Evolutionary conservation across 1,284 basidiomycete species (phyloP), one percentile per base, ranked within the genome.

Genomic region (Bjerkandera adusta): DNA sequence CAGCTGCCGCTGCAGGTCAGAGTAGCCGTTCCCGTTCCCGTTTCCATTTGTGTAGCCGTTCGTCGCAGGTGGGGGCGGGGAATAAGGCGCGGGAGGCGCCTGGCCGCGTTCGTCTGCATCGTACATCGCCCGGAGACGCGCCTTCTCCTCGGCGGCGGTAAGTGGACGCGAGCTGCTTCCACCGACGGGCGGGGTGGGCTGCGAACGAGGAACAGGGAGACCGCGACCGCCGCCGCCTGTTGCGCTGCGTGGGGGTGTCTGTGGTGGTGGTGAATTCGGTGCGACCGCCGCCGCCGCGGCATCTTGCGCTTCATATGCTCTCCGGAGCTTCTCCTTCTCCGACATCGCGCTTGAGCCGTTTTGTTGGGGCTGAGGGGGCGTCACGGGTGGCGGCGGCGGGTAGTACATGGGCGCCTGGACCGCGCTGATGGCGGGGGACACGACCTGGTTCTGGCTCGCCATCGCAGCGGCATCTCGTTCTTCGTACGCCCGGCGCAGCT

Each of bases 141-240:
- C 85, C 65, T 90, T 90, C 64, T 91, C 88, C 57, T 90, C 85
- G 1, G 77, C 79, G 4, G 88, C 88, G 3, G 80, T 83, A 50
- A 89, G 60, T 1, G 80, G 66, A 1, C 65, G 65, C 25, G 60
- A 62, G 43, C 57, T 60, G 33, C 47, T 62, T 29, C 52, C 60
- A 16, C 57, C 55, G 4, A 56, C 61, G 1, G 69, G 63, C 1
- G 65, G 58, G 4, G 61, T 54, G 1, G 77, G 62, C 1, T 63
- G 54, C 5, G 54, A 41, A n/a, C 61, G 59, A 10, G 57, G 58
- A 22, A 49, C 49, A 22, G 53, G 54, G 25, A 60, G 57, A 61
- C 18, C 53, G 52, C 8, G 55, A 43, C 20, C 57, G 33, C 8
- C 48, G 45, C 10, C 55, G 41, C 4, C 45, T 30, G 32, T 46